Evolutionary conservation across 176 grass and related monocot species (phyloP), one percentile per base, ranked within the genome.

Genomic region (Triticum monococcum): DNA sequence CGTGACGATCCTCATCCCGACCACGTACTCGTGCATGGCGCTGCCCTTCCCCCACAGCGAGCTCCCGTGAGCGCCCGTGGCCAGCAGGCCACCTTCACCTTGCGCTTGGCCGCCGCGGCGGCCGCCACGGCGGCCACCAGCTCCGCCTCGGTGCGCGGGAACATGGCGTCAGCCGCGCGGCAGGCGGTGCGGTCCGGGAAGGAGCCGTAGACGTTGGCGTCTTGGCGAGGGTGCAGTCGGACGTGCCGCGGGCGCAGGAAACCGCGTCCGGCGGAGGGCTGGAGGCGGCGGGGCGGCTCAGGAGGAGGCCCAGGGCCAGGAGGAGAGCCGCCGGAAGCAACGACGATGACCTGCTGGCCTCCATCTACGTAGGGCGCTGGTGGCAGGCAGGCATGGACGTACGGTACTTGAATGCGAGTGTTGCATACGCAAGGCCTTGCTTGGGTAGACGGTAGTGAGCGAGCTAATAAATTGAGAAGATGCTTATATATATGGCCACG

Each of bases 71-170:
- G 91, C 87, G 50, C 54, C 54, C 54, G 54, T 59, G 1, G 64
- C 62, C 62, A 95, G 85, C 28, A 95, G 43, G 11, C 93, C 90
- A 1, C 93, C 79, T 91, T 88, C 83, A 86, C 85, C 86, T 91
- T 91, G 40, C 38, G 67, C 41, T 40, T 61, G 8, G 67, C 22
- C 9, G 92, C 89, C 0, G 61, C 17, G 8, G 87, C 89, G 10
- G 46, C 48, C 32, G 92, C 89, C 41, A 94, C 87, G 5, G 37
- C 84, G 13, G 23, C 80, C 14, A 91, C n/a, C 24, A 94, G 68
- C 84, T 94, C 92, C 64, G 78, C 63, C 89, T 94, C 92, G 30
- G 40, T 87, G 80, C 80, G 13, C 2, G 92, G 92, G 79, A 80
- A 94, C 12, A 67, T 41, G 14, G 79, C 89, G 45, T 79, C 30